These are phyloP conservation scores for Begonia fuchsioides DNA, from an alignment of 306 rosid species.

Conservation along the genomic window DNA sequence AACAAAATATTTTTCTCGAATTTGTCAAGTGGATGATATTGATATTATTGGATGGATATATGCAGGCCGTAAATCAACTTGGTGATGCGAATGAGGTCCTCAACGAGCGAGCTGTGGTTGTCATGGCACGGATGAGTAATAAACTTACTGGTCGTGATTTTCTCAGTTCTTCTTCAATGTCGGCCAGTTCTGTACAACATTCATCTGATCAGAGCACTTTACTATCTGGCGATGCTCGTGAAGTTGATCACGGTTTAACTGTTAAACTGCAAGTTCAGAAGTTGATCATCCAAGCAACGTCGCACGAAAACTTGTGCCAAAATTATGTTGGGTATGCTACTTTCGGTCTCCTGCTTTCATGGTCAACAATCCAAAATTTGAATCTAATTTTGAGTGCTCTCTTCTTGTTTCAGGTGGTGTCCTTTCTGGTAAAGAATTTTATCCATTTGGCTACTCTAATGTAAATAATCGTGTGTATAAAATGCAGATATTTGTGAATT, in stretches of 20 bases:
- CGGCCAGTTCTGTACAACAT: constrained; percentile 43
- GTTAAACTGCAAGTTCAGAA: constrained; percentile 85
- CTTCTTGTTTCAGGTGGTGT: constrained; percentile 69
- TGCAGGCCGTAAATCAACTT: constrained; percentile 90
- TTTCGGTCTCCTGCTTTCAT: not conserved
- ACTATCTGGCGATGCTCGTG: constrained; percentile 69
- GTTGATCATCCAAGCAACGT: constrained; percentile 70
- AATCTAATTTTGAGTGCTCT: constrained; percentile 1
- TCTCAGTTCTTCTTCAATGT: constrained; percentile 43
- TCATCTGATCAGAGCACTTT: constrained; percentile 51
- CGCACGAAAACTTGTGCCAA: constrained; percentile 91
- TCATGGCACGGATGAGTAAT: constrained; percentile 92
- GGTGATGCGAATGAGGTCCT: constrained; percentile 99
- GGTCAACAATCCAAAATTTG: not conserved
- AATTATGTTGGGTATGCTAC: constrained; percentile 84
- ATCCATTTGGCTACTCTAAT: too few species aligned
- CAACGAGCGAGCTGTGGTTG: constrained; percentile 94
- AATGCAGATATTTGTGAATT: too few species aligned
- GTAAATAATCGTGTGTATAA: too few species aligned
- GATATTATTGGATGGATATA: constrained; percentile 10
- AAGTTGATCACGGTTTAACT: constrained; percentile 78
- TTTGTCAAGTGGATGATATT: constrained; percentile 1
- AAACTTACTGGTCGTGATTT: constrained; percentile 98
- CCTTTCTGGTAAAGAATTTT: constrained; percentile 61
- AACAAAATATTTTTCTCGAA: constrained; percentile 1